Conservation (phyloP, 257 asterid genomes). For the Lycium barbarum region DNA sequence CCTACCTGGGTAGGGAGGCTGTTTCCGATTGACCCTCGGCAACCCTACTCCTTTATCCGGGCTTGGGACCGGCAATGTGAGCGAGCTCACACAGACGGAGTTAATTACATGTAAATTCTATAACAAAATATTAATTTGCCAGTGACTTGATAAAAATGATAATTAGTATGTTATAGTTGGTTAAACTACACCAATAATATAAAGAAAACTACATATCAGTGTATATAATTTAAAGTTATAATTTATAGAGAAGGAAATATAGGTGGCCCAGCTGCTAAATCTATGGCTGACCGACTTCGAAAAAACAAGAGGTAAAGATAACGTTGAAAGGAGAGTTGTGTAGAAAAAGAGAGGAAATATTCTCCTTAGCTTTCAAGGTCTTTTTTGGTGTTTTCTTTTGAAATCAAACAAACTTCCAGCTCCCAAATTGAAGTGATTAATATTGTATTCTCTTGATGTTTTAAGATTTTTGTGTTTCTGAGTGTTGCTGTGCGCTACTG, state of each 20-base stretch:
- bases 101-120: background rate
- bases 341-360: constrained; percentile 57
- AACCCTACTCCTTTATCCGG: no score
- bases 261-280: constrained; percentile 1
- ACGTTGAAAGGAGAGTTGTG: constrained; percentile 52
- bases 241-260: background rate
- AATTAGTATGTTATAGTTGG: background rate
- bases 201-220: background rate
- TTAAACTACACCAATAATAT: background rate
- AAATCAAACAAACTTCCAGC: constrained; percentile 52
- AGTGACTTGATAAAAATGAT: background rate
- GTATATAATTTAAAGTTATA: background rate
- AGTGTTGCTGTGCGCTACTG: constrained; percentile 14
- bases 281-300: constrained; percentile 80
- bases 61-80: no score
- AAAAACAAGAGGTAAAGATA: constrained; percentile 49
- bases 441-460: constrained; percentile 36
- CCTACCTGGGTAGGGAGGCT: no score
- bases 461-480: constrained; percentile 30
- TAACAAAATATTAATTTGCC: no score
- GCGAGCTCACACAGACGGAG: no score
- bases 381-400: constrained; percentile 59
- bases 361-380: constrained; percentile 59
- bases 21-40: no score
- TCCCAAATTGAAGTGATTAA: background rate